phyloP scores from a whole-genome alignment of 192 early-diverging fungal genomes.

The Podila clonocystis region DNA sequence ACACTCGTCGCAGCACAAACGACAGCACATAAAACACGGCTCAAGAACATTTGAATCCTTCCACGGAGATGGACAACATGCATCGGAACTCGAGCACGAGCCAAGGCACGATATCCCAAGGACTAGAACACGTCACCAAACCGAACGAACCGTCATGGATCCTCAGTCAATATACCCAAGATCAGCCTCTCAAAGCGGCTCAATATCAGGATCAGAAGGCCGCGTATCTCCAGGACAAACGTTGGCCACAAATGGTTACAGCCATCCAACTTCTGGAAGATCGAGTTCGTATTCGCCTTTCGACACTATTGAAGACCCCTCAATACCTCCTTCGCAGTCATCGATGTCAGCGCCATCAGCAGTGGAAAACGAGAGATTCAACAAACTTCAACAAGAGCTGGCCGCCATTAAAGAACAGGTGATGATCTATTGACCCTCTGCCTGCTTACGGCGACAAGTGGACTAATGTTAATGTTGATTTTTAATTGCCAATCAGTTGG shows the following conservation, averaged over 20 bases:
- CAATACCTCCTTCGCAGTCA: neutral
- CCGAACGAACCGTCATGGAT: neutral
- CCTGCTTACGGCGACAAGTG: neutral
- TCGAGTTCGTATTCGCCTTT: conserved; percentile 4
- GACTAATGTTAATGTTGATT: too few relatives aligned
- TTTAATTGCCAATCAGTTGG: conserved; percentile 3
- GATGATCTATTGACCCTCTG: neutral
- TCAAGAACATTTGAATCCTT: neutral
- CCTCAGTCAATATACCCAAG: conserved; percentile 18
- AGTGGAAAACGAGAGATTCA: conserved; percentile 22
- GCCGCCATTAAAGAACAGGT: conserved; percentile 39
- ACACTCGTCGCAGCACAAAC: neutral
- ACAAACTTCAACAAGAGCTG: conserved; percentile 27
- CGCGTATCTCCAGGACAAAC: neutral
- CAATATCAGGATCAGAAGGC: neutral
- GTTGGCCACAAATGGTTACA: neutral
- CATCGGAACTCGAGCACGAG: neutral
- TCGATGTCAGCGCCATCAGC: neutral
- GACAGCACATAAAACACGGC: neutral
- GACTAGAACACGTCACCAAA: neutral
- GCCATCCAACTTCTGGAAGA: conserved; percentile 13
- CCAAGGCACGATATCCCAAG: neutral
- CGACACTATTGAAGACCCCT: neutral
- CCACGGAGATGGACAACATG: neutral
- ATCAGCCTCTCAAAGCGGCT: neutral